Evolutionary conservation across 2,329 filamentous ascomycete genomes (phyloP).

Genomic region (Aureobasidium sp.): DNA sequence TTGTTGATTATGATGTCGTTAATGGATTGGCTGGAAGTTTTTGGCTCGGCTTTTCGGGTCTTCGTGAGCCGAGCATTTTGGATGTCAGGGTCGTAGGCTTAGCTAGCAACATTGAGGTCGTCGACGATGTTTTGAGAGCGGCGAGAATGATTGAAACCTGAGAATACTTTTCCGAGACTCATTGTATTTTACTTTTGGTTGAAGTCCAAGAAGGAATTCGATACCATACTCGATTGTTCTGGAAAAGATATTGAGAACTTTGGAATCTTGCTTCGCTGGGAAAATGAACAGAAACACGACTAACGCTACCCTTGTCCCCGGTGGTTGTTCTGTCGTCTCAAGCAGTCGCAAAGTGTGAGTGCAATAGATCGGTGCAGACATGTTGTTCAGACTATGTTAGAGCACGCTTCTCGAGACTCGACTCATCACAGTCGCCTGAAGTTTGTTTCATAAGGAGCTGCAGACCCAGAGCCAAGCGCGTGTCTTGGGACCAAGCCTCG

Average conservation of each 20-base stretch:
- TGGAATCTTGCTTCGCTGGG: background rate
- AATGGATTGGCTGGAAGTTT: background rate
- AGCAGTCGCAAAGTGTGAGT: background rate
- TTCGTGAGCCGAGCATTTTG: background rate
- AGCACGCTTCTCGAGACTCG: background rate
- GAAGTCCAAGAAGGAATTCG: background rate
- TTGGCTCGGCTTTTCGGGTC: background rate
- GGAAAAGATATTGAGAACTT: background rate
- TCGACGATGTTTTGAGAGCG: background rate
- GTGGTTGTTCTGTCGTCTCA: background rate
- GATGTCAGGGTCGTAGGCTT: background rate
- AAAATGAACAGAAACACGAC: background rate
- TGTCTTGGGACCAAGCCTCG: slow-evolving; percentile 8
- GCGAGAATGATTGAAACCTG: background rate
- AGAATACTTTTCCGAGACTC: background rate
- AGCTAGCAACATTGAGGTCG: background rate
- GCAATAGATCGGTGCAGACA: background rate
- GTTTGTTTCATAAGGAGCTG: background rate
- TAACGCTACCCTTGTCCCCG: background rate
- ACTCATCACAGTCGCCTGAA: background rate
- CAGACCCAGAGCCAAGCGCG: background rate
- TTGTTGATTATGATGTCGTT: background rate
- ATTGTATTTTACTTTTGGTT: no score
- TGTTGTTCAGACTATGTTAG: background rate
- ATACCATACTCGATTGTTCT: background rate